Conservation (phyloP, 495 filamentous ascomycete species). For the Apiosordaria backusii region DNA sequence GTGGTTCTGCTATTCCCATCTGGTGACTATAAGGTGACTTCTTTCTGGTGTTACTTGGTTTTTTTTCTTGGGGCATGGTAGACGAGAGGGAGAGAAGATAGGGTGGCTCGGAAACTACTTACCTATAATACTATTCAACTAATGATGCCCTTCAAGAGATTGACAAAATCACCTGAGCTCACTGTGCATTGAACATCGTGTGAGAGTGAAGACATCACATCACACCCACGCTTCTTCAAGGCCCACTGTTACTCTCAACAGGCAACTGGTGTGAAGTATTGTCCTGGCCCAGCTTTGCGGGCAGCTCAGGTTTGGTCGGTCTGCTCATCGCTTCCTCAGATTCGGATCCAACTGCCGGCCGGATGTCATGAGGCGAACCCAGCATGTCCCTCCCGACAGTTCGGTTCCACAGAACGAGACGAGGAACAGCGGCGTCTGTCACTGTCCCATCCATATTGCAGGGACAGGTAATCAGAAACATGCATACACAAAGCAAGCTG, state of each 20-base stretch:
- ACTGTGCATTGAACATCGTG: neutral
- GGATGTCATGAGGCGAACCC: neutral
- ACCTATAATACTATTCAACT: neutral
- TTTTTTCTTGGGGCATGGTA: neutral
- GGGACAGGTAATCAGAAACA: neutral
- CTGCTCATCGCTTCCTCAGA: neutral
- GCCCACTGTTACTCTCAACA: neutral
- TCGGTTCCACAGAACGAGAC: slow-evolving; percentile 1
- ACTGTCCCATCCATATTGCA: neutral
- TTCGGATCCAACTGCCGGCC: neutral
- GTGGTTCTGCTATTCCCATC: neutral
- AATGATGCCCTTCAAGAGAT: neutral
- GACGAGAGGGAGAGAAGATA: neutral
- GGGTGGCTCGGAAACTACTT: neutral
- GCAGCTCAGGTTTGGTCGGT: neutral
- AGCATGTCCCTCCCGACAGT: neutral
- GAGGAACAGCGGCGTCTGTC: neutral
- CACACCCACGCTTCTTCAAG: too few species aligned
- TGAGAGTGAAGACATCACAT: neutral
- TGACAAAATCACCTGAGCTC: neutral
- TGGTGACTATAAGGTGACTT: neutral
- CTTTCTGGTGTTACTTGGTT: neutral
- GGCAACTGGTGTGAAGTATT: neutral
- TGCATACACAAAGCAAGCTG: neutral
- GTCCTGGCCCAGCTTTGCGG: neutral